A percentile compares a stretch with the other conserved stretches of the same genome.
These are phyloP conservation scores for Yarrowia bubula DNA, from an alignment of 805 yeast genomes.

Conservation along the genomic window DNA sequence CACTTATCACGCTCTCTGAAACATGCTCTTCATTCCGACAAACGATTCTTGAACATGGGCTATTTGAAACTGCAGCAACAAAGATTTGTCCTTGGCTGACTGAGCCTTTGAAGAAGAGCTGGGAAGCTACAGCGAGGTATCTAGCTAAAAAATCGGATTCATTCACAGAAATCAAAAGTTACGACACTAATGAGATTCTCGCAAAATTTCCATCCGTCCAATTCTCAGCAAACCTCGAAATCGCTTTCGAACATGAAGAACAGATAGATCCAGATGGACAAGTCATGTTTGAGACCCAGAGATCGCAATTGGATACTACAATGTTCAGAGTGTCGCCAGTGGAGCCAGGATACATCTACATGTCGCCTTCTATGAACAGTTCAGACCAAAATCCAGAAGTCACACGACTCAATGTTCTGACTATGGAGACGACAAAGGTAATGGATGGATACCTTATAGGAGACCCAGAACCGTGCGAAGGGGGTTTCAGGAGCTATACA, in stretches of 20 bases:
- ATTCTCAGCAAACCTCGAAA: not conserved
- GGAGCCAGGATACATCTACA: not conserved
- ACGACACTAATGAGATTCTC: slow-evolving; percentile 10
- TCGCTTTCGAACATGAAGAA: slow-evolving; percentile 15
- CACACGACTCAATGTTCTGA: not conserved
- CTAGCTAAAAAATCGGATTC: not conserved
- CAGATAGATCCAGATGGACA: not conserved
- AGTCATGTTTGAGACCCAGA: slow-evolving; percentile 20
- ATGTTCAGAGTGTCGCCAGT: slow-evolving; percentile 13
- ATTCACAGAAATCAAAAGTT: not conserved
- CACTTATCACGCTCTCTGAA: not conserved
- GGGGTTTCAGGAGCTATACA: not conserved
- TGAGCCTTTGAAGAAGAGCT: not conserved
- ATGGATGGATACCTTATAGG: slow-evolving; percentile 5
- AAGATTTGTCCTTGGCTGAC: slow-evolving; percentile 9
- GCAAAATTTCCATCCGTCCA: not conserved
- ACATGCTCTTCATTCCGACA: not conserved
- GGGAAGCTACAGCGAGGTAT: not conserved
- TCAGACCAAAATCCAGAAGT: not conserved
- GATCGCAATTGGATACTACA: not conserved
- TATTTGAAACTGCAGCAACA: not conserved
- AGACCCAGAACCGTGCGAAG: not conserved
- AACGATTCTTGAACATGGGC: not conserved
- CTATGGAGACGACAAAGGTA: not conserved
- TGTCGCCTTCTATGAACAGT: slow-evolving; percentile 20